Evolutionary conservation across 768 basidiomycete genomes (phyloP), one percentile per base, ranked within the genome.

Genomic region (Pisolithus tinctorius): DNA sequence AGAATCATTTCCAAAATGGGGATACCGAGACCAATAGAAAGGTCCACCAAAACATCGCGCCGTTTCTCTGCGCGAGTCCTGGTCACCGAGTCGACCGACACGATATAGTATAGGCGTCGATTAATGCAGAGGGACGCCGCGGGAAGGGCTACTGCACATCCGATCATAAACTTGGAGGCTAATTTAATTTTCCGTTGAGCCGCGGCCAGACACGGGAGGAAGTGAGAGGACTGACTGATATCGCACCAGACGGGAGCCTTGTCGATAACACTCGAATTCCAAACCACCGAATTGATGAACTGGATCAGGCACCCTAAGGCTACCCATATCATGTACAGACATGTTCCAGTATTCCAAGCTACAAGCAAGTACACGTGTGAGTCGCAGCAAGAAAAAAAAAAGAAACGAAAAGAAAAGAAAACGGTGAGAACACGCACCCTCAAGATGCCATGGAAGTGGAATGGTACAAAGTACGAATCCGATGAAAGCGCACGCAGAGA

Each of bases 391-490:
- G 8, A 5, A 4, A 1, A 2, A 1, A 9, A 42, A 1, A 25
- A 44, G 47, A 44, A n/a, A n/a, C n/a, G n/a, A 17, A 27, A 26
- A 1, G 16, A 5, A 20, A 20, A 20, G 20, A 20, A 20, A 20
- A 20, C 20, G 20, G 20, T 20, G 20, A 20, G 20, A 44, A 16
- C 11, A 41, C 7, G 34, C 23, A 68, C 60, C 61, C 53, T 67
- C 58, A n/a, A 70, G 69, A 63, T 90, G 87, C 80, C 82, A 84
- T 9, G 81, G 79, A 20, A 84, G 69, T 4, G 87, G 84, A 36
- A 86, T 77, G 43, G 73, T 60, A 38, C 74, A 77, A 25, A 80
- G 58, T 30, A 84, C n/a, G 59, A 84, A 79, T 45, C 79, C 77
- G 23, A 80, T 55, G 64, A 84, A 85, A 58, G 82, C 65, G 53